Evolutionary conservation across 1,139 yeast species (phyloP).

Genomic region (Scheffersomyces parashehatae): DNA sequence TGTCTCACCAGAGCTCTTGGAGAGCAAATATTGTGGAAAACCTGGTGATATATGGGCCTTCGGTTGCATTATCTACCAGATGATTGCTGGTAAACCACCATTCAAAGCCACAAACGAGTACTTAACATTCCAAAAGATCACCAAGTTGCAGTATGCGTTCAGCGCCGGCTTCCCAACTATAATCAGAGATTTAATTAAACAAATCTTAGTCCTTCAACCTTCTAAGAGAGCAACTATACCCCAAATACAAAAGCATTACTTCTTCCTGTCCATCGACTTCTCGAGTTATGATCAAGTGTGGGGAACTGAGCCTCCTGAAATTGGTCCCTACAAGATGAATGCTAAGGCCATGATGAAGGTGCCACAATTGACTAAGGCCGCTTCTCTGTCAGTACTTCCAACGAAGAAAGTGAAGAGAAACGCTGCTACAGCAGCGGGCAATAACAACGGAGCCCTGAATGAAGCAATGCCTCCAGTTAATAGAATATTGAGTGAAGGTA

Average conservation of each 20-base stretch:
- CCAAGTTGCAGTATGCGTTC: conserved; percentile 67
- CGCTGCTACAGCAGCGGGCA: conserved; percentile 4
- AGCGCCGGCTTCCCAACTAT: conserved; percentile 50
- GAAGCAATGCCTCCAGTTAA: conserved; percentile 7
- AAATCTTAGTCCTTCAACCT: conserved; percentile 47
- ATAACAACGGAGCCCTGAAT: conserved; percentile 4
- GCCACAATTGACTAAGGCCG: conserved; percentile 40
- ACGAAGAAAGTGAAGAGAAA: conserved; percentile 12
- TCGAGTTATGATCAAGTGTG: conserved; percentile 63
- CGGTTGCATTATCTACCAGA: conserved; percentile 76
- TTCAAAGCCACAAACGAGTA: conserved; percentile 78
- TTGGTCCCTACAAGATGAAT: conserved; percentile 64
- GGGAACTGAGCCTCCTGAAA: conserved; percentile 69
- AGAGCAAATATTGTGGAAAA: conserved; percentile 68
- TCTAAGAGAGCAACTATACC: conserved; percentile 41
- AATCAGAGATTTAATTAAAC: conserved; percentile 49
- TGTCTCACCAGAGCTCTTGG: conserved; percentile 74
- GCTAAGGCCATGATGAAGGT: conserved; percentile 60
- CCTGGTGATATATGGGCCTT: conserved; percentile 83
- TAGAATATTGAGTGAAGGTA: conserved; percentile 18
- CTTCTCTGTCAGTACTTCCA: conserved; percentile 16
- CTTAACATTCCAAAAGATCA: conserved; percentile 67
- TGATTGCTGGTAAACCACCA: conserved; percentile 77
- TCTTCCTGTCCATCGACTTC: conserved; percentile 72
- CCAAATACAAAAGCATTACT: conserved; percentile 55